Percentiles rank a stretch among this genome's conserved stretches.
Conservation (phyloP, 176 grass and related monocot species). For the Triticum urartu region DNA sequence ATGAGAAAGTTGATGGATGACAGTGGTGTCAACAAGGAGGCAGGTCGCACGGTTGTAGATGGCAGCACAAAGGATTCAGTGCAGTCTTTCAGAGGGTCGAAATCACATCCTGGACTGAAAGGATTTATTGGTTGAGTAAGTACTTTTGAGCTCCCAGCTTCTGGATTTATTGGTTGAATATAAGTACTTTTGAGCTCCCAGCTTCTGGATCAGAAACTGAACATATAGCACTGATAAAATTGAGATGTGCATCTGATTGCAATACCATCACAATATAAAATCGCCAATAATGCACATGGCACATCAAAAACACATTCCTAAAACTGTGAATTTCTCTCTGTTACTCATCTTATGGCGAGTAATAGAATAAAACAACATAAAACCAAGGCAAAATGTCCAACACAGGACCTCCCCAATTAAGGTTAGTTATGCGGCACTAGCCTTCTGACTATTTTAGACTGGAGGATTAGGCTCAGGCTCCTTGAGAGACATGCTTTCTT, state of each 20-base stretch:
- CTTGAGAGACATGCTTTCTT: too few relatives aligned
- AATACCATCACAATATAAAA: too few relatives aligned
- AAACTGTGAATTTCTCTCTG: too few relatives aligned
- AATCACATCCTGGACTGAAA: constrained; percentile 8
- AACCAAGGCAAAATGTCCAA: neutral
- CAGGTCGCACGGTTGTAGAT: constrained; percentile 51
- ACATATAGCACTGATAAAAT: neutral
- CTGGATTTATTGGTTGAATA: neutral
- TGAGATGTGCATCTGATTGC: neutral
- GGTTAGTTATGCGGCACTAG: neutral
- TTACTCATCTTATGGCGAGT: too few relatives aligned
- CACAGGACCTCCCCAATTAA: neutral
- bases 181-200: neutral
- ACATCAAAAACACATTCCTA: too few relatives aligned
- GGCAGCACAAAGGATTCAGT: constrained; percentile 20
- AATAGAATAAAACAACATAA: neutral
- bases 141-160: neutral
- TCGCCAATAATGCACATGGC: too few relatives aligned
- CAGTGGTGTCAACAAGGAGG: constrained; percentile 73
- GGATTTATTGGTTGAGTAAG: neutral
- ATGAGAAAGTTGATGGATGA: constrained; percentile 89
- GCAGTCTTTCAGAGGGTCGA: neutral
- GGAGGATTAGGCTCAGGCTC: too few relatives aligned
- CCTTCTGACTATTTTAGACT: neutral
- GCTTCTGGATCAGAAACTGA: neutral